Base-by-base conservation (phyloP, 2,329 filamentous ascomycete genomes). In the Exophiala calicioides region DNA sequence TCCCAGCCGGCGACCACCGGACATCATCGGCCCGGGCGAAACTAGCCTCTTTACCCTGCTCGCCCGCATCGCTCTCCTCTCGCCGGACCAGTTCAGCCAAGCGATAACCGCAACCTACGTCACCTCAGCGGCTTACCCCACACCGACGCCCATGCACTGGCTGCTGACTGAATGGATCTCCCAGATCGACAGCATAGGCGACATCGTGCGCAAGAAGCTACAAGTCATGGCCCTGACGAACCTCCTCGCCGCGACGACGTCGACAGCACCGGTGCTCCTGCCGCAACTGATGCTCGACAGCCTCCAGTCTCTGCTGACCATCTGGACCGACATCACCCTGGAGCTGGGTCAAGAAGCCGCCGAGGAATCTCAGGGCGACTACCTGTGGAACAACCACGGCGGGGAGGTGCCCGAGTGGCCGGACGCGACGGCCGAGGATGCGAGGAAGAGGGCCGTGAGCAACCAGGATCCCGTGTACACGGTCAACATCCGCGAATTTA, bases 1-100 rank as follows among this genome's bases (percentile, higher is more conserved):
- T 0, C 90, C 91, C 0, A 86, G 88, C 60, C 78, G 79, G 19
- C 86, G 79, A 56, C 75, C 80, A 15, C 79, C 83, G 30, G 79
- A 81, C 21, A 79, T 96, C 24, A 85, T 85, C 58, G 81, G 83
- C 9, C 77, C 90, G 8, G 84, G 87, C 1, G 83, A 95, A 62
- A 86, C 86, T 0, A 88, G 95, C 62, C 95, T 95, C 65, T 86
- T 95, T 61, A 80, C 82, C 3, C 82, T 97, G 2, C 75, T 98
- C 2, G 84, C 88, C 2, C 85, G 90, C 1, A 77, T 97, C 12
- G 80, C 84, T 0, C 70, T 95, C 2, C 82, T 84, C 1, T 85
- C 86, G 27, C 88, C 90, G 1, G 68, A 68, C 2, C 72, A 86
- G 2, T 85, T 95, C 56, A 71, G 84, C 9, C 70, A 74, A 34